These are phyloP conservation scores for Plasmopara halstedii DNA, from an alignment of 352 stramenopile species.

Conservation along the genomic window DNA sequence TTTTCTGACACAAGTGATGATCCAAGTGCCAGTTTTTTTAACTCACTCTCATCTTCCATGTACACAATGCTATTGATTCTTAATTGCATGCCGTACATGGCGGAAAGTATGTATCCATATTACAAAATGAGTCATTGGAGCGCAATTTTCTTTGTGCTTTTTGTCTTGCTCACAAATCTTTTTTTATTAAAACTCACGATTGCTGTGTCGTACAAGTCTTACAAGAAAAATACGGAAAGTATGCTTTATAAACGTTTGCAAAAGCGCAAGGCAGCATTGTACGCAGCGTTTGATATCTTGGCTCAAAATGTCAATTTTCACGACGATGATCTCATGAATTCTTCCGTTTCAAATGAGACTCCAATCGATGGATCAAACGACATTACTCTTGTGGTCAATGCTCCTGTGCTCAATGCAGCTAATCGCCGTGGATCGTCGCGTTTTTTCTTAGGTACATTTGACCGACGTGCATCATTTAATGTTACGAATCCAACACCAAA, in stretches of 20 bases:
- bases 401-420: slow-evolving; percentile 24
- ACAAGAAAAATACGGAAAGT: slow-evolving; percentile 80
- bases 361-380: slow-evolving; percentile 14
- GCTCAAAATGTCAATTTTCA: slow-evolving; percentile 49
- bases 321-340: slow-evolving; percentile 13
- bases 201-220: slow-evolving; percentile 75
- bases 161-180: slow-evolving; percentile 72
- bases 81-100: slow-evolving; percentile 75
- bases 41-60: slow-evolving; percentile 59
- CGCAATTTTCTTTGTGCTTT: slow-evolving; percentile 70
- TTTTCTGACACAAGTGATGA: slow-evolving; percentile 63
- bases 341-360: neutral
- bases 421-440: slow-evolving; percentile 56
- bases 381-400: slow-evolving; percentile 22
- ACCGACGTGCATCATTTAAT: slow-evolving; percentile 39
- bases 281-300: slow-evolving; percentile 71
- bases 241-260: slow-evolving; percentile 82
- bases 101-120: slow-evolving; percentile 79
- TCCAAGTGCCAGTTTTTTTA: slow-evolving; percentile 50
- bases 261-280: slow-evolving; percentile 75
- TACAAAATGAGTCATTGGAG: slow-evolving; percentile 74
- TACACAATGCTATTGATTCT: slow-evolving; percentile 81
- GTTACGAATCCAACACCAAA: slow-evolving; percentile 16
- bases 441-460: slow-evolving; percentile 39
- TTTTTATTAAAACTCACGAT: slow-evolving; percentile 83